Percentiles rank a stretch among this genome's conserved stretches.
Conservation (phyloP, 2,329 filamentous ascomycete species). For the Emericellopsis atlantica region DNA sequence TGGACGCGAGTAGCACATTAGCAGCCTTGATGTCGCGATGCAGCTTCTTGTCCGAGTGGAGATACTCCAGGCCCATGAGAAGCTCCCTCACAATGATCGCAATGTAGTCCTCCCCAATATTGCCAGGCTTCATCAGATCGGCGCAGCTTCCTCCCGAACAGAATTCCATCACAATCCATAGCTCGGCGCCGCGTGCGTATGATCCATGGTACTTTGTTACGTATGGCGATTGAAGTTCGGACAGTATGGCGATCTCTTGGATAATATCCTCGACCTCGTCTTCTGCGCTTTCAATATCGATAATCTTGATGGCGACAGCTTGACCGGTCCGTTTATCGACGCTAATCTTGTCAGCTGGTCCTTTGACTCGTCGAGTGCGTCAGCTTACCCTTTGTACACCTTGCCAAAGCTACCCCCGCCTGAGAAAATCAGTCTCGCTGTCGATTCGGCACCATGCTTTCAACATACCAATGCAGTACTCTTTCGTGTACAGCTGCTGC, state of each 20-base stretch:
- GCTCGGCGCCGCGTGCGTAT: conserved; percentile 85
- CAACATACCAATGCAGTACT: conserved; percentile 67
- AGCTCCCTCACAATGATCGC: conserved; percentile 89
- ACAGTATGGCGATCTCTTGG: conserved; percentile 94
- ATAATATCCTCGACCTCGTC: conserved; percentile 99
- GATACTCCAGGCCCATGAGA: conserved; percentile 78
- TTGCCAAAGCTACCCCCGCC: conserved; percentile 97
- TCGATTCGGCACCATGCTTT: no score
- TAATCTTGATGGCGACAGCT: conserved; percentile 94
- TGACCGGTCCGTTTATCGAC: conserved; percentile 90
- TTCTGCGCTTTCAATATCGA: conserved; percentile 97
- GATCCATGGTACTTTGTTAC: conserved; percentile 98
- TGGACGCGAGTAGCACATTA: conserved; percentile 79
- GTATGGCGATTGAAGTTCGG: conserved; percentile 88
- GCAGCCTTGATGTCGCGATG: conserved; percentile 96
- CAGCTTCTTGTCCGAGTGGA: conserved; percentile 91
- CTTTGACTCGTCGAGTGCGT: background rate
- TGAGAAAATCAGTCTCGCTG: conserved; percentile 16
- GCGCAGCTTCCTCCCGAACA: conserved; percentile 94
- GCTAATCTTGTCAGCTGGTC: conserved; percentile 27
- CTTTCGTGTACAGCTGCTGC: conserved; percentile 84
- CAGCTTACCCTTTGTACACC: conserved; percentile 82
- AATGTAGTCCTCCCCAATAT: conserved; percentile 90
- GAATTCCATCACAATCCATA: conserved; percentile 99
- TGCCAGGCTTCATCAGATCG: conserved; percentile 86